Percentiles rank a stretch among this genome's conserved stretches.
Evolutionary conservation across 257 asterid genomes (phyloP).

Genomic region (Ilex asprella): DNA sequence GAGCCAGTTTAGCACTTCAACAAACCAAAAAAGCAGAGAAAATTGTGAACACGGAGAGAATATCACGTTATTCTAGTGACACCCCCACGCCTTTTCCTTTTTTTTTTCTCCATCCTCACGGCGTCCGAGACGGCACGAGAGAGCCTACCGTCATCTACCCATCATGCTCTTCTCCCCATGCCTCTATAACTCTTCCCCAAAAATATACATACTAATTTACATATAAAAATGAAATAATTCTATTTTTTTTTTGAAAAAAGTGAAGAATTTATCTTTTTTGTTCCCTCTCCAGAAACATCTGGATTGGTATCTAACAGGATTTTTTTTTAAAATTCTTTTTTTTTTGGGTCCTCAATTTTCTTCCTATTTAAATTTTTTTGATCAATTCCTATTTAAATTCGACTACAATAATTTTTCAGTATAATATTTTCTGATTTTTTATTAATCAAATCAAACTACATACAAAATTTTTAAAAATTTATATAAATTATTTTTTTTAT

Average conservation of each 20-base stretch:
- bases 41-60: constrained; percentile 24
- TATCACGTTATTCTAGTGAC: constrained; percentile 42
- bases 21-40: not conserved
- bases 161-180: not conserved
- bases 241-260: not conserved
- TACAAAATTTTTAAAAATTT: no score
- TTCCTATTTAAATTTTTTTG: no score
- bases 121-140: constrained; percentile 52
- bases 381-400: no score
- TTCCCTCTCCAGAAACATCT: not conserved
- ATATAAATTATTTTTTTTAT: no score
- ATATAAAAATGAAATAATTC: no score
- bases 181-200: not conserved
- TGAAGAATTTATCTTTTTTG: not conserved
- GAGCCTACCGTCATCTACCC: constrained; percentile 28
- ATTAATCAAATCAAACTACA: no score
- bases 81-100: constrained; percentile 5
- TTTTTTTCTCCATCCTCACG: constrained; percentile 24
- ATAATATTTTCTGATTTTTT: no score
- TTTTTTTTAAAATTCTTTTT: no score
- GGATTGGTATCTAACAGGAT: not conserved
- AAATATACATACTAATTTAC: no score
- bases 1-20: no score
- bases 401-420: no score
- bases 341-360: no score